Base-by-base conservation (phyloP, 2,329 filamentous ascomycete species). In the Xylaria sp. region DNA sequence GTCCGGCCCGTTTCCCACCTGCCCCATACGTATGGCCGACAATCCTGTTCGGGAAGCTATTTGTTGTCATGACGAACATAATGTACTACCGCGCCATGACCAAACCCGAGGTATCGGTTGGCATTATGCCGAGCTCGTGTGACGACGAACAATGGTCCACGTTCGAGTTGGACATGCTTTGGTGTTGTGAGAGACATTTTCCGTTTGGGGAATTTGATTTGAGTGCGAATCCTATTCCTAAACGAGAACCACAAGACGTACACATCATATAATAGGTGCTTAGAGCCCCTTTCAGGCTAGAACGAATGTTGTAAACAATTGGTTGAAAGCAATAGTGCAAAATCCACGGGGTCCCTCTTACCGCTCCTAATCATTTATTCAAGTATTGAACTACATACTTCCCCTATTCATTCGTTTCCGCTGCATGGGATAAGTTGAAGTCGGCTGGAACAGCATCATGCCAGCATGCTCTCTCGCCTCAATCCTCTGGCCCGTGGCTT, bases 401-500 rank as follows among this genome's bases (percentile, higher is more conserved):
- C 9, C 10, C 8, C 9, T 28, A 15, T 2, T 8, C 12, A 18
- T 57, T 55, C 32, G 9, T 48, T 39, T 52, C 20, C 23, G 9
- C 51, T 44, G 23, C 32, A 46, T 52, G 13, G 34, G 28, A 50
- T 41, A 51, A 62, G 39, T 41, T 13, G 28, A 54, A 51, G 28
- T 10, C 28, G 37, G 32, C 25, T 18, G 41, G 25, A 28, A 3
- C 23, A 70, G 34, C 44, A 28, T 7, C 23, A 70, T 70, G 68
- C 57, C 20, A 39, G 52, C 37, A 41, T 57, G 25, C 20, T 34
- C 56, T 32, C 25, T 65, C 37, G 34, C 44, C 12, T 66, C 60
- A 56, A 51, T 67, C 37, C 46, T 65, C 23, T 67, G 59, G 52
- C 44, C 54, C 4, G 48, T 32, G 23, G 58, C 65, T 32, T 63